Evolutionary conservation across 345 rosid genomes (phyloP), one percentile per base, ranked within the genome.

Genomic region (Euphorbia peplus): DNA sequence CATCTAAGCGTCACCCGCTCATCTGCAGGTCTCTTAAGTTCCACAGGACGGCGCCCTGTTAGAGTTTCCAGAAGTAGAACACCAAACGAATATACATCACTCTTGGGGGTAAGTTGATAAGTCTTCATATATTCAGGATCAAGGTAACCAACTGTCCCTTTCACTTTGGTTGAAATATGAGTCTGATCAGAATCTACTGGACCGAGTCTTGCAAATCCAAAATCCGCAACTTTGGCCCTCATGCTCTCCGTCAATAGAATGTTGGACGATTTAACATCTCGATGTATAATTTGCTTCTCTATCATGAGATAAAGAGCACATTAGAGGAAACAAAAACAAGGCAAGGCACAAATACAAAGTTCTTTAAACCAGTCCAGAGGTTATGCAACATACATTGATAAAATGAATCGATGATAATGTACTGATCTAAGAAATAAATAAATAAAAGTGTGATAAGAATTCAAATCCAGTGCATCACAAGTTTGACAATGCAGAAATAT

Each of bases 61-160:
- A 95, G 76, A 69, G 90, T 90, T 84, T 95, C 99, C 30, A 91
- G 70, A 60, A 95, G 98, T 73, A 91, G 73, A 70, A 91, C 81
- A 63, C 99, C 99, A 8, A 95, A 95, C 5, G 98, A 90, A 79
- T 80, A 91, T 67, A 95, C 99, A 68, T 91, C 99, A 42, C 99
- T 91, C 82, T 87, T 88, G 18, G 92, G 67, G 3, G 98, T 91
- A 81, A 95, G 98, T 50, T 91, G 98, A 74, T 84, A 82, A 54
- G 98, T 91, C 80, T 78, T 87, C 99, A 95, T 91, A 74, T 95
- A 95, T 80, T 90, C 98, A 1, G 99, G 99, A 70, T 95, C 99
- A 1, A 95, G 91, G 76, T 95, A 95, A 73, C 99, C 98, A 37
- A 95, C 81, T 15, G 99, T 95, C 72, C 99, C 99, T 80, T 87